Conservation (phyloP, 768 basidiomycete species). For the Dendrothele bispora region DNA sequence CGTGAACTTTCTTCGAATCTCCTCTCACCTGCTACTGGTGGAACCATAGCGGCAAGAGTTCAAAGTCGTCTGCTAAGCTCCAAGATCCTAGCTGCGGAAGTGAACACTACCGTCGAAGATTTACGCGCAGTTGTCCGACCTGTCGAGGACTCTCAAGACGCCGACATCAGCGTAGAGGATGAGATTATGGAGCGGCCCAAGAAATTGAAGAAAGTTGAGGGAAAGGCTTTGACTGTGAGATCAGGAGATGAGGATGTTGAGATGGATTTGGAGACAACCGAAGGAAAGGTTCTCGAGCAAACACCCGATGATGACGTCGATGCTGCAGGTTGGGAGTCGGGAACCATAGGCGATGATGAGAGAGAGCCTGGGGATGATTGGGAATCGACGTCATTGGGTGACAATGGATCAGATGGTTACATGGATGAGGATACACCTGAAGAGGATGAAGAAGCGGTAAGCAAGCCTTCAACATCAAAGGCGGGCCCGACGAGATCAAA, state of each 20-base stretch:
- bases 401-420: constrained; percentile 10
- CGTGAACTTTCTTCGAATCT: constrained; percentile 41
- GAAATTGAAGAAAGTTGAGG: constrained; percentile 20
- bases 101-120: constrained; percentile 50
- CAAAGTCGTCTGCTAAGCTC: constrained; percentile 76
- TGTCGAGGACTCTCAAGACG: constrained; percentile 4
- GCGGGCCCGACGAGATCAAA: constrained; percentile 19
- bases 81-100: constrained; percentile 64
- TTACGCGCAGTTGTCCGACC: constrained; percentile 45
- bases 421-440: constrained; percentile 16
- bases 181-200: constrained; percentile 18
- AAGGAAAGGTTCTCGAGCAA: constrained; percentile 19
- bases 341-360: constrained; percentile 29
- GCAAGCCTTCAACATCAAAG: constrained; percentile 17
- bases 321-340: constrained; percentile 38
- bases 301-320: constrained; percentile 24
- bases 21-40: constrained; percentile 33
- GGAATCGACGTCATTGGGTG: constrained; percentile 53
- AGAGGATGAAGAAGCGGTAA: constrained; percentile 32
- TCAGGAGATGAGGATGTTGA: constrained; percentile 11
- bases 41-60: constrained; percentile 54
- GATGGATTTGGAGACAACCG: constrained; percentile 14
- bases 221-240: background rate
- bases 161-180: constrained; percentile 13
- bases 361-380: constrained; percentile 37